These are phyloP conservation scores for Pichia nanzhaoensis DNA, from an alignment of 805 yeast species.

Conservation along the genomic window DNA sequence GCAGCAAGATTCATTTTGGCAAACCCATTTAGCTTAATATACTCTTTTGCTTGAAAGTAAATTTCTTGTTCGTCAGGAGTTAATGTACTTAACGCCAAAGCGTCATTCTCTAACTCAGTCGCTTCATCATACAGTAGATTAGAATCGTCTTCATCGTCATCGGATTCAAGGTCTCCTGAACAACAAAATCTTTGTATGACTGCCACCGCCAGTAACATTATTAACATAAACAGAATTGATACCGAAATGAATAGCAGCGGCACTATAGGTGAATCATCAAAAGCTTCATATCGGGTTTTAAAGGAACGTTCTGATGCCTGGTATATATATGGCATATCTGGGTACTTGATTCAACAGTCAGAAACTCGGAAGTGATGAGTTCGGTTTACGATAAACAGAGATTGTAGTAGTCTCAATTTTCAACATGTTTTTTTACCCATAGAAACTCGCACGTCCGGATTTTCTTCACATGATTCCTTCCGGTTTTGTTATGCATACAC, in stretches of 20 bases:
- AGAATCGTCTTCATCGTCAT: conserved; percentile 1
- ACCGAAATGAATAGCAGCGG: conserved; percentile 3
- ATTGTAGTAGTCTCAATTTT: too few species aligned
- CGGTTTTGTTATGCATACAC: too few species aligned
- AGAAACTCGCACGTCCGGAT: too few species aligned
- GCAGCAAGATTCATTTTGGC: conserved; percentile 31
- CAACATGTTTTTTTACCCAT: too few species aligned
- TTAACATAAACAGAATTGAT: conserved; percentile 1
- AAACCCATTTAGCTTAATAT: conserved; percentile 35
- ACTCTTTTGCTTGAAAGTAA: conserved; percentile 60
- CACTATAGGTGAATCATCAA: not conserved
- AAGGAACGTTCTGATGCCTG: not conserved
- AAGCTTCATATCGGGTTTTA: too few species aligned
- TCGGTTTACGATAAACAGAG: too few species aligned
- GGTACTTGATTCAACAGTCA: too few species aligned
- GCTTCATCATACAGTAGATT: conserved; percentile 6
- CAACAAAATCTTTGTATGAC: conserved; percentile 7
- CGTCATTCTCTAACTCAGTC: conserved; percentile 49
- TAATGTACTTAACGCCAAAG: conserved; percentile 50
- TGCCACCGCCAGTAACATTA: not conserved
- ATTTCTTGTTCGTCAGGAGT: conserved; percentile 63
- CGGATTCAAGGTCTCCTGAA: not conserved
- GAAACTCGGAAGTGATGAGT: not conserved
- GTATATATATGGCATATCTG: not conserved
- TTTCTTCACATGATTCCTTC: not conserved